Conservation (phyloP, 768 basidiomycete species). For the Hypholoma sublateritium region DNA sequence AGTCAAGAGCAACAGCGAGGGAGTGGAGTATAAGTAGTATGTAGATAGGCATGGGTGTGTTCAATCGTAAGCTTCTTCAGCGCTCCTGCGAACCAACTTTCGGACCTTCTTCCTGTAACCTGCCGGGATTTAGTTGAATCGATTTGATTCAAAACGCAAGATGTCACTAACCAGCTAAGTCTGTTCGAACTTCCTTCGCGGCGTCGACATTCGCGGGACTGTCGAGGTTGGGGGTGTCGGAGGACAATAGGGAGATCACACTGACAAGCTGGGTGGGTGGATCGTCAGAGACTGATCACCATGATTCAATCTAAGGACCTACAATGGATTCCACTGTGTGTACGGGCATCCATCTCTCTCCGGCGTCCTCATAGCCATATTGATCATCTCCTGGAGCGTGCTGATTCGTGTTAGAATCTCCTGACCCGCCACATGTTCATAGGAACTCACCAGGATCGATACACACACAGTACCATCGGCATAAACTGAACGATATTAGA, state of each 20-base stretch:
- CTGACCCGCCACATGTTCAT: neutral
- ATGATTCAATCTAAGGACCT: constrained; percentile 25
- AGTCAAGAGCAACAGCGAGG: neutral
- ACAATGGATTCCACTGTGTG: constrained; percentile 98
- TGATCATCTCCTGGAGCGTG: constrained; percentile 96
- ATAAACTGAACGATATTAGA: constrained; percentile 64
- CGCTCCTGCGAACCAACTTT: constrained; percentile 79
- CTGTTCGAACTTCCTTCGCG: constrained; percentile 79
- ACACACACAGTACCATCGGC: constrained; percentile 92
- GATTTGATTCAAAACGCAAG: neutral
- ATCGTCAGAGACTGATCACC: constrained; percentile 11
- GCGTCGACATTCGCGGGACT: constrained; percentile 98
- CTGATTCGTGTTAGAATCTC: constrained; percentile 37
- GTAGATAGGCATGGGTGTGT: neutral
- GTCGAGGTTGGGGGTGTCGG: constrained; percentile 87
- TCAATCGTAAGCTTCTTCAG: constrained; percentile 86
- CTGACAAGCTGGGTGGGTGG: constrained; percentile 70
- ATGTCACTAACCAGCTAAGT: constrained; percentile 49
- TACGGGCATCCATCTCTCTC: constrained; percentile 97
- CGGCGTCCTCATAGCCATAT: constrained; percentile 95
- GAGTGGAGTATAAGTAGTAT: neutral
- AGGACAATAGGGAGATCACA: constrained; percentile 93
- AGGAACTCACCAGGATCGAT: constrained; percentile 75
- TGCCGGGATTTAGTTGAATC: constrained; percentile 29
- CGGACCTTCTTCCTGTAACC: constrained; percentile 97